A percentile compares a stretch with the other conserved stretches of the same genome.
phyloP scores from a whole-genome alignment of 2,329 filamentous ascomycete species.

The Stachybotrys chartarum region DNA sequence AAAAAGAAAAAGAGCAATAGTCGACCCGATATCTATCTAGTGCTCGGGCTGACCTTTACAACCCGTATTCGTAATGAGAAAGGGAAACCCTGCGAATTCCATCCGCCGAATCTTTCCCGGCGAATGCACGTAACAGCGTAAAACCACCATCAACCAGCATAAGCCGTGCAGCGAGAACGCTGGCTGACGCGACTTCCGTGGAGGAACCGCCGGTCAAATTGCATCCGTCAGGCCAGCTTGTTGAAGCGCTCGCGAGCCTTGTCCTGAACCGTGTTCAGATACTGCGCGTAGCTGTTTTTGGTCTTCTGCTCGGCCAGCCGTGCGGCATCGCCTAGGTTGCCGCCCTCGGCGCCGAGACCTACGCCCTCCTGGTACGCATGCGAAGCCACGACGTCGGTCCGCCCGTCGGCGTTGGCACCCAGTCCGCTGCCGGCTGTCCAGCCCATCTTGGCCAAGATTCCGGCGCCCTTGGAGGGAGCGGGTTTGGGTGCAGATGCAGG shows the following conservation, averaged over 20 bases:
- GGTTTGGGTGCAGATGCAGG: conserved; percentile 16
- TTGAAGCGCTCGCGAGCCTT: conserved; percentile 61
- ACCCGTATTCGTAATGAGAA: too few relatives aligned
- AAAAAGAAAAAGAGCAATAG: neutral
- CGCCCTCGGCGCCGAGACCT: conserved; percentile 61
- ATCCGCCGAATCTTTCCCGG: too few relatives aligned
- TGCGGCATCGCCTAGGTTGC: conserved; percentile 61
- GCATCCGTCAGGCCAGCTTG: conserved; percentile 28
- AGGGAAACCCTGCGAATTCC: too few relatives aligned
- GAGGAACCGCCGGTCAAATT: neutral
- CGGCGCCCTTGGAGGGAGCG: conserved; percentile 53
- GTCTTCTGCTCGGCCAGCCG: conserved; percentile 57
- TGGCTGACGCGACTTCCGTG: too few relatives aligned
- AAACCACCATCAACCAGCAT: too few relatives aligned
- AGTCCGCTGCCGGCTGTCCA: conserved; percentile 60
- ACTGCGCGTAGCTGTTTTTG: conserved; percentile 51
- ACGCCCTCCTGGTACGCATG: conserved; percentile 61
- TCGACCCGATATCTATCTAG: too few relatives aligned
- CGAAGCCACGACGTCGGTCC: conserved; percentile 56
- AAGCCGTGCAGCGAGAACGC: too few relatives aligned
- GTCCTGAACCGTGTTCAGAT: conserved; percentile 58
- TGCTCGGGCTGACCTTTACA: too few relatives aligned
- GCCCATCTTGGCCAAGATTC: conserved; percentile 66
- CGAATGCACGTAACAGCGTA: too few relatives aligned
- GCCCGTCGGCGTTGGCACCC: conserved; percentile 54